Evolutionary conservation across 1,139 yeast species (phyloP).

Genomic region (Candida freyschussii): DNA sequence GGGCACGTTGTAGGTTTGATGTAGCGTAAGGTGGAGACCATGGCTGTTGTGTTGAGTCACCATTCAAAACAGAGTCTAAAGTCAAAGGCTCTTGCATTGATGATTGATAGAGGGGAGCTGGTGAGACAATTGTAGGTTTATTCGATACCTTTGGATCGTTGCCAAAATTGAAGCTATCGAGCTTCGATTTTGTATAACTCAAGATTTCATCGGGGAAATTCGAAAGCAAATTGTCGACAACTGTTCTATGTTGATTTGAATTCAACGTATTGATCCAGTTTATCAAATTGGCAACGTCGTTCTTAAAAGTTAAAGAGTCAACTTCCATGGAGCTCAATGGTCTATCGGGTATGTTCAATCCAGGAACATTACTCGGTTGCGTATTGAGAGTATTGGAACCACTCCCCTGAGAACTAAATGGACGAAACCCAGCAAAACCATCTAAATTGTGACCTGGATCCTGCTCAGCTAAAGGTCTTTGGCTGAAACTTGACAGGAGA

Average conservation of each 20-base stretch:
- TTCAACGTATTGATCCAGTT: constrained; percentile 57
- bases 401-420: constrained; percentile 21
- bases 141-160: constrained; percentile 18
- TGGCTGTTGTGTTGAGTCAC: constrained; percentile 19
- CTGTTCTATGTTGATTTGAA: constrained; percentile 51
- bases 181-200: constrained; percentile 39
- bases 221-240: constrained; percentile 54
- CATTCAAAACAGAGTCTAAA: constrained; percentile 33
- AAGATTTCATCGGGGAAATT: constrained; percentile 45
- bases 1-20: constrained; percentile 20
- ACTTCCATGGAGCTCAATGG: constrained; percentile 29
- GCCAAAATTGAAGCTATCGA: constrained; percentile 20
- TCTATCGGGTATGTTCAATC: constrained; percentile 22
- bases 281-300: constrained; percentile 47
- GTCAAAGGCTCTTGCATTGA: constrained; percentile 30
- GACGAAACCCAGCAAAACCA: constrained; percentile 26
- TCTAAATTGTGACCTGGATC: constrained; percentile 14
- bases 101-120: constrained; percentile 27
- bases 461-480: constrained; percentile 28
- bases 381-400: too few relatives aligned
- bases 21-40: constrained; percentile 18
- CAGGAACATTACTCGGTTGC: not conserved
- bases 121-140: constrained; percentile 22
- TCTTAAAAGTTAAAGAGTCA: constrained; percentile 35
- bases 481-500: constrained; percentile 19